Evolutionary conservation across 768 basidiomycete species (phyloP).

Genomic region (Lenzites betulinus): DNA sequence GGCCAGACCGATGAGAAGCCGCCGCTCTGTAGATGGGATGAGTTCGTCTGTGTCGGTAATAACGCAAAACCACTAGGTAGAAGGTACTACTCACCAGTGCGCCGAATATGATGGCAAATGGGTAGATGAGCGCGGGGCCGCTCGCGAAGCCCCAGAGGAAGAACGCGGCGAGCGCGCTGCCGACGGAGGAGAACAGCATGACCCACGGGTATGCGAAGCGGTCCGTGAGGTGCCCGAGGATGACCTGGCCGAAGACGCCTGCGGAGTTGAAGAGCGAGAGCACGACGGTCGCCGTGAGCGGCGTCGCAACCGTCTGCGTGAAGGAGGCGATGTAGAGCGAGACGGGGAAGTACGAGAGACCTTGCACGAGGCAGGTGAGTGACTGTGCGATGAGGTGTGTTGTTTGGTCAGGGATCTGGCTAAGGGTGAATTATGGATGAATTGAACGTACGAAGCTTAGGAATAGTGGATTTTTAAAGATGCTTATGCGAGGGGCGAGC

Average conservation of each 20-base stretch:
- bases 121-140: conserved; percentile 23
- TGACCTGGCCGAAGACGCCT: conserved; percentile 27
- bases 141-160: conserved; percentile 29
- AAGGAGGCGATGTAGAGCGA: conserved; percentile 32
- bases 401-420: background rate
- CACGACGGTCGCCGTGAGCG: conserved; percentile 26
- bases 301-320: conserved; percentile 23
- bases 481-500: conserved; percentile 20
- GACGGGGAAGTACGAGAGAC: conserved; percentile 28
- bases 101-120: conserved; percentile 28
- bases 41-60: no score
- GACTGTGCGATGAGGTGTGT: conserved; percentile 4
- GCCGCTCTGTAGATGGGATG: conserved; percentile 22
- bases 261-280: conserved; percentile 30
- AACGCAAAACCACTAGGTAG: background rate
- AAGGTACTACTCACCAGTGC: conserved; percentile 22
- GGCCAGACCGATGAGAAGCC: conserved; percentile 26
- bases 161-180: conserved; percentile 25
- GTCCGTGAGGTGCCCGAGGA: conserved; percentile 27
- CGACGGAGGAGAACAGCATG: conserved; percentile 22
- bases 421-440: background rate
- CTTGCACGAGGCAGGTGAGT: conserved; percentile 26
- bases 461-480: conserved; percentile 25
- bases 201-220: conserved; percentile 27
- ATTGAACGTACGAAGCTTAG: conserved; percentile 22